A percentile compares a stretch with the other conserved stretches of the same genome.
Conservation (phyloP, 2,329 filamentous ascomycete species). For the Beauveria scarabaeidicola region DNA sequence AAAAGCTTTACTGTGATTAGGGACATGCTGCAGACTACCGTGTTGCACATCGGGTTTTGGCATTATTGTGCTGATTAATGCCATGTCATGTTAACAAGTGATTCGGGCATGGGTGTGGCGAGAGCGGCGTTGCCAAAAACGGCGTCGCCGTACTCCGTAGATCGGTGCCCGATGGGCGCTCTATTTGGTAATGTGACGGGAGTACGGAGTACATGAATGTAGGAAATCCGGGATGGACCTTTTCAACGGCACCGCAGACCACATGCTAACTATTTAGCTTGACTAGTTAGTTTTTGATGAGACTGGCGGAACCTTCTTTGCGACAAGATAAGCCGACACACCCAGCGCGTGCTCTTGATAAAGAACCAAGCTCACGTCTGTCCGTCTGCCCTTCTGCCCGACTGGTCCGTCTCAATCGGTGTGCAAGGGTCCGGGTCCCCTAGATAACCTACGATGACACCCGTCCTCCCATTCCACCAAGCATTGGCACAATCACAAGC, state of each 20-base stretch:
- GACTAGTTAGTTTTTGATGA: too few relatives aligned
- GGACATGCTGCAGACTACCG: not conserved
- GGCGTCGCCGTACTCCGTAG: slow-evolving; percentile 9
- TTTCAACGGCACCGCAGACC: not conserved
- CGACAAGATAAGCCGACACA: too few relatives aligned
- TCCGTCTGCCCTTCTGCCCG: not conserved
- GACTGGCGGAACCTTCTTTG: too few relatives aligned
- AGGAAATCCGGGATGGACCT: too few relatives aligned
- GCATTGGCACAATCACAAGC: slow-evolving; percentile 2
- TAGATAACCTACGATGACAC: not conserved
- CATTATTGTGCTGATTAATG: not conserved
- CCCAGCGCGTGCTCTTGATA: not conserved
- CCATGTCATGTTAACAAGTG: too few relatives aligned
- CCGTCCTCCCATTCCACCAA: not conserved
- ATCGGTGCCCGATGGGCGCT: slow-evolving; percentile 1
- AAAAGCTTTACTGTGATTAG: not conserved
- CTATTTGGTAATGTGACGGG: not conserved
- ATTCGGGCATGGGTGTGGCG: not conserved
- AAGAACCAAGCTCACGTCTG: not conserved
- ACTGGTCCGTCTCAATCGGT: not conserved
- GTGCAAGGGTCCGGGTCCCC: not conserved
- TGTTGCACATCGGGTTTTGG: not conserved
- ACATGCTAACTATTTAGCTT: not conserved
- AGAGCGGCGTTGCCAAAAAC: slow-evolving; percentile 5
- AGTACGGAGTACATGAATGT: not conserved